phyloP scores from a whole-genome alignment of 83 land plant species.

The Diphasiastrum complanatum region DNA sequence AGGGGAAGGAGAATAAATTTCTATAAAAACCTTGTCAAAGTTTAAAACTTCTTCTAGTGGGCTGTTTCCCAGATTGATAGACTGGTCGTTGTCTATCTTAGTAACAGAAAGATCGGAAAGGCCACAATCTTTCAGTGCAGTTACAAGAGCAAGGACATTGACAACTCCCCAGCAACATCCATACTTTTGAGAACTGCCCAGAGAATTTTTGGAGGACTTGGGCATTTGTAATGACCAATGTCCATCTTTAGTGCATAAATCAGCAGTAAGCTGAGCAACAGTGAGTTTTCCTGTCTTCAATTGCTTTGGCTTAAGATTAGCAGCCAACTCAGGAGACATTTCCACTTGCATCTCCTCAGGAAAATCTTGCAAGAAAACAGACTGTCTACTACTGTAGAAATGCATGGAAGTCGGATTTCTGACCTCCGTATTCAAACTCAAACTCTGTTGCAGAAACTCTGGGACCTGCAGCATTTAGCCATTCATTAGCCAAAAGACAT shows the following conservation, averaged over 20 bases:
- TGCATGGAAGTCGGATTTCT: not conserved
- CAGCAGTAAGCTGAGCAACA: slow-evolving; percentile 21
- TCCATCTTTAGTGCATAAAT: slow-evolving; percentile 17
- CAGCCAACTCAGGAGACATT: slow-evolving; percentile 30
- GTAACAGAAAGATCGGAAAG: slow-evolving; percentile 3
- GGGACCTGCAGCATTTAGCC: slow-evolving; percentile 18
- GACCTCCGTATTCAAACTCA: not conserved
- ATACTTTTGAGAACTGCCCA: not conserved
- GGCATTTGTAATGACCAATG: slow-evolving; percentile 10
- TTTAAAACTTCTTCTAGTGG: not conserved
- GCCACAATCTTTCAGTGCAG: slow-evolving; percentile 21
- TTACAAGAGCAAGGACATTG: slow-evolving; percentile 15
- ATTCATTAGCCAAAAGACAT: not conserved
- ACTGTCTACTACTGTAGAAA: slow-evolving; percentile 6
- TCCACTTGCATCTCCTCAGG: slow-evolving; percentile 20
- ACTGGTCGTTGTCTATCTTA: not conserved
- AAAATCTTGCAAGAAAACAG: slow-evolving; percentile 9
- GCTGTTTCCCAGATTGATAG: not conserved
- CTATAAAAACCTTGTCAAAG: slow-evolving; percentile 7
- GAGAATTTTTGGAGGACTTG: not conserved
- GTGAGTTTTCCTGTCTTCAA: slow-evolving; percentile 17
- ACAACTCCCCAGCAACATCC: slow-evolving; percentile 20
- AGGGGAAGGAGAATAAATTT: slow-evolving; percentile 15
- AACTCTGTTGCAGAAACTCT: not conserved
- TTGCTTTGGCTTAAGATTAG: slow-evolving; percentile 20